A percentile compares a stretch with the other conserved stretches of the same genome.
These are phyloP conservation scores for Gaillardinia entomophila DNA, from an alignment of 805 yeast species.

Conservation along the genomic window DNA sequence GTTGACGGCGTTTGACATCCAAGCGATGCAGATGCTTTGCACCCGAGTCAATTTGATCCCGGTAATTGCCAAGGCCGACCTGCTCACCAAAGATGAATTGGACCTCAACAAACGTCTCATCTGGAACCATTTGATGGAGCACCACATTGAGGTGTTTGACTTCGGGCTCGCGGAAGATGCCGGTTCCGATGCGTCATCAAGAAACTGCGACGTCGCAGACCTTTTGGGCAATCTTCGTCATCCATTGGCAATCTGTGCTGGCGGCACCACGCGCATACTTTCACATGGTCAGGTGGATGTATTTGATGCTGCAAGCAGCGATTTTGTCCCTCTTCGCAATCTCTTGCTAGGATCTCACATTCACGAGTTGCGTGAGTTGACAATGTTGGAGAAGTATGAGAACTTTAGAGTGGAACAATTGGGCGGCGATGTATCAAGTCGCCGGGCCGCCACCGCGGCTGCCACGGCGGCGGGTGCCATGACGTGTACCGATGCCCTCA, in stretches of 20 bases:
- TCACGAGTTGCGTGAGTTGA: constrained; percentile 18
- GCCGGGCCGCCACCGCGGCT: too few relatives aligned
- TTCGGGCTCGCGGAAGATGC: constrained; percentile 10
- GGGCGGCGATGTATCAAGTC: too few relatives aligned
- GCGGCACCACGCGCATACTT: neutral
- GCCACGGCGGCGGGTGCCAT: too few relatives aligned
- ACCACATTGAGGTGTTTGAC: constrained; percentile 42
- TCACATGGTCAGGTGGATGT: constrained; percentile 14
- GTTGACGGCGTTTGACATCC: constrained; percentile 62
- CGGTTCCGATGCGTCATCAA: too few relatives aligned
- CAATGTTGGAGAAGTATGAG: neutral
- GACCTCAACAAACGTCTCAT: constrained; percentile 46
- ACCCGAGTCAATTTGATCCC: constrained; percentile 78
- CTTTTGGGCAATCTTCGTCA: too few relatives aligned
- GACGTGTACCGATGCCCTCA: too few relatives aligned
- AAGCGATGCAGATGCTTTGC: constrained; percentile 64
- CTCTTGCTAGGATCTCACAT: constrained; percentile 18
- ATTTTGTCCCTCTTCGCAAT: constrained; percentile 12
- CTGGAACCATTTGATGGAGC: constrained; percentile 39
- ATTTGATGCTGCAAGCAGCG: constrained; percentile 11
- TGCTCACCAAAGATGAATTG: constrained; percentile 55
- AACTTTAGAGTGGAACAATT: neutral
- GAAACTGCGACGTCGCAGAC: too few relatives aligned
- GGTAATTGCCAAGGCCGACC: constrained; percentile 75
- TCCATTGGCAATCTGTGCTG: neutral